Base-by-base conservation (phyloP, 1,284 basidiomycete genomes). In the Ceratobasidium sp. region DNA sequence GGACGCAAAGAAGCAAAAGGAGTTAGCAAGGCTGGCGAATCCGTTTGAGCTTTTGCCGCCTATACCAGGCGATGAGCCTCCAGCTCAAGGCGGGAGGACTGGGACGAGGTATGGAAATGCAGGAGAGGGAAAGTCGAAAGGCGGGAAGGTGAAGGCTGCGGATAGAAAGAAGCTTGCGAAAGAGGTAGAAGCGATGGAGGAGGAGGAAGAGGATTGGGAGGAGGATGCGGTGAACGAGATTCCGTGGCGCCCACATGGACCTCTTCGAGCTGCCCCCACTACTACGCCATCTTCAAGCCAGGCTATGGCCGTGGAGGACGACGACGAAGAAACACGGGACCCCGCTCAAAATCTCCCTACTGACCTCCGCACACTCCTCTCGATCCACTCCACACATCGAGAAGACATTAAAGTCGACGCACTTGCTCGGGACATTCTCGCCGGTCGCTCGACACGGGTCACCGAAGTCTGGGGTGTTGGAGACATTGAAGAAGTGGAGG, bases 401-500 rank as follows among this genome's bases (percentile, higher is more conserved):
- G 73, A 73, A 58, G 47, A 57, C 18, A 18, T 32, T 18, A 63
- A 46, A 21, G 35, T 28, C n/a, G 69, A 73, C 11, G 32, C 30
- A 26, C 32, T 75, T 7, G 74, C 58, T 2, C 52, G 55, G 26
- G 67, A 66, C 21, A 26, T 73, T 5, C 38, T 75, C 14, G 44
- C 47, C 21, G 74, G 74, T 18, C 54, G 73, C n/a, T 38, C 72
- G 21, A 41, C 30, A 8, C 41, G 59, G 9, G 70, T 43, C 21
- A 70, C 43, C 28, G 67, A 74, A n/a, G 59, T 75, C 13, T 75
- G 75, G 75, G 73, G 73, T 54, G 62, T 71, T 57, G 74, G 74
- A 49, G 74, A 75, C n/a, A 21, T 71, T 9, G 59, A 72, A 4
- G 73, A 59, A 4, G 63, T 67, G 6, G 67, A 44, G 13, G 50